Percentiles rank a stretch among this genome's conserved stretches.
Conservation (phyloP, 352 stramenopile genomes). For the Phytophthora nicotianae region DNA sequence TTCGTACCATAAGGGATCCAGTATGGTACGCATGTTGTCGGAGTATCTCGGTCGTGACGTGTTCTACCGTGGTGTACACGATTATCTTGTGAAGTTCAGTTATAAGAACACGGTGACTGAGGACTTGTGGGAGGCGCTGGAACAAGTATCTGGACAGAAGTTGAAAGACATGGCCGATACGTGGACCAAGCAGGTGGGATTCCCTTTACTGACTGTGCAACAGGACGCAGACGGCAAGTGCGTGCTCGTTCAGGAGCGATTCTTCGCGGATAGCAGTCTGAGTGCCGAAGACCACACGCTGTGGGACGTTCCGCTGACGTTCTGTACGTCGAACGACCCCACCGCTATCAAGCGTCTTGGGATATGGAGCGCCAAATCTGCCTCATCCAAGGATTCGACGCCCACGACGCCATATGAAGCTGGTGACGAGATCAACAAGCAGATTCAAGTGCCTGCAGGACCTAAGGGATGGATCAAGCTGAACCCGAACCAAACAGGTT, state of each 20-base stretch:
- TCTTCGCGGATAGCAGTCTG: conserved; percentile 90
- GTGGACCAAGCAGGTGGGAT: conserved; percentile 96
- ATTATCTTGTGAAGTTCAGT: conserved; percentile 94
- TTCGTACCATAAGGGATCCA: conserved; percentile 93
- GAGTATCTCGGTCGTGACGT: conserved; percentile 72
- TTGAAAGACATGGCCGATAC: conserved; percentile 93
- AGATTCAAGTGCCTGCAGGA: conserved; percentile 58
- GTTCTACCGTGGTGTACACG: conserved; percentile 87
- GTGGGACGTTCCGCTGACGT: conserved; percentile 90
- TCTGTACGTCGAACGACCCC: conserved; percentile 54
- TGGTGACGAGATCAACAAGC: conserved; percentile 84
- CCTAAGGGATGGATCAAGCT: conserved; percentile 93
- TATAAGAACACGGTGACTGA: conserved; percentile 97
- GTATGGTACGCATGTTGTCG: conserved; percentile 74
- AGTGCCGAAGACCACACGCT: conserved; percentile 67
- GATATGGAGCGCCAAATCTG: conserved; percentile 74
- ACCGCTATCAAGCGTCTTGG: conserved; percentile 54
- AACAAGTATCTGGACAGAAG: conserved; percentile 89
- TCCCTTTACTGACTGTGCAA: conserved; percentile 90
- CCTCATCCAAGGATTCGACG: conserved; percentile 19
- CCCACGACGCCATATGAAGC: conserved; percentile 53
- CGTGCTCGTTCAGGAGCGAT: conserved; percentile 91
- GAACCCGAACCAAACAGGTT: conserved; percentile 94
- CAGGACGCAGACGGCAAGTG: conserved; percentile 68
- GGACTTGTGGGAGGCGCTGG: conserved; percentile 95